phyloP scores from a whole-genome alignment of 2,329 filamentous ascomycete species.

The Alternaria dauci region DNA sequence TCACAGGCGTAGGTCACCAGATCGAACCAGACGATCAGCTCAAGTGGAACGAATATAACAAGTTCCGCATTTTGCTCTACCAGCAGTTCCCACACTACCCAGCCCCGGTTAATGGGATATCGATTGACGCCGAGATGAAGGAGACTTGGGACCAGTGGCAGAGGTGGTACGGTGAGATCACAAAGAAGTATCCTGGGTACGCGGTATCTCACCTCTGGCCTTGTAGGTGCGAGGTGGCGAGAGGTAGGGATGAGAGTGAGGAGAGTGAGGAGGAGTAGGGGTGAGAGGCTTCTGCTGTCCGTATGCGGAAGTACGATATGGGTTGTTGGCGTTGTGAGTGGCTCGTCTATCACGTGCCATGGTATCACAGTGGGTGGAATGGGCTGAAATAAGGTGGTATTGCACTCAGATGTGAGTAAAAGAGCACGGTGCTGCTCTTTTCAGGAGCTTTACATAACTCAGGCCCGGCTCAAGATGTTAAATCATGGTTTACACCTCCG shows the following conservation, averaged over 20 bases:
- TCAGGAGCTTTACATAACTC: not conserved
- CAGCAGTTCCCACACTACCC: conserved; percentile 3
- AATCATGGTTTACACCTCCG: not conserved
- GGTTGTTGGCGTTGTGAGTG: not conserved
- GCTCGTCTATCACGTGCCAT: not conserved
- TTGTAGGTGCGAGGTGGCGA: conserved; percentile 35
- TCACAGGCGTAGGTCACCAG: conserved; percentile 32
- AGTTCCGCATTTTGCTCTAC: not conserved
- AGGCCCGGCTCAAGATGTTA: not conserved
- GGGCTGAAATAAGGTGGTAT: not conserved
- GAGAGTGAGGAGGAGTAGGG: conserved; percentile 29
- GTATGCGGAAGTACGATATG: not conserved
- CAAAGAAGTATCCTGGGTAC: conserved; percentile 31
- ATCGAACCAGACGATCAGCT: conserved; percentile 19
- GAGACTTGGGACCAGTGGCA: conserved; percentile 13
- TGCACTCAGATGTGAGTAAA: not conserved
- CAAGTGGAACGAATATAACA: conserved; percentile 7
- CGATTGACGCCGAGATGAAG: not conserved
- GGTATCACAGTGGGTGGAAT: not conserved
- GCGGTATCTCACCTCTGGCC: conserved; percentile 27
- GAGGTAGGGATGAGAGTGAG: conserved; percentile 18
- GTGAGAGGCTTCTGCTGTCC: not conserved
- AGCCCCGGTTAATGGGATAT: not conserved
- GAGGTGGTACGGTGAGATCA: conserved; percentile 22
- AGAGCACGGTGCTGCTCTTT: not conserved